Evolutionary conservation across 2,329 filamentous ascomycete genomes (phyloP), one percentile per base, ranked within the genome.

Genomic region (Phialophora expanda): DNA sequence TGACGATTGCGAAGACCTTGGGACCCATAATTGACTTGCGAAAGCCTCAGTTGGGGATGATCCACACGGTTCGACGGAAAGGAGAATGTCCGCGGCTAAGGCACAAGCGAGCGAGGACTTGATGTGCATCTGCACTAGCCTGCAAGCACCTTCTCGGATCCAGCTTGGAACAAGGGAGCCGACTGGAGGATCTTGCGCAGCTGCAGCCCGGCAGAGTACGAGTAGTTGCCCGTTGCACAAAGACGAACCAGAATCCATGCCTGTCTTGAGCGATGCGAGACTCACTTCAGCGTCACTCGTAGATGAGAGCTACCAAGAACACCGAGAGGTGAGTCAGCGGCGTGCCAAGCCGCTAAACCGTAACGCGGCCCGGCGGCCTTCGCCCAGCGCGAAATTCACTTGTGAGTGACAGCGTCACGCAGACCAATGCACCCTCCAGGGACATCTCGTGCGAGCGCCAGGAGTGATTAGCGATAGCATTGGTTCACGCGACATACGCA

Each of bases 311-410:
- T n/a, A 41, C 38, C 38, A 41, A 44, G 38, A 17, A 7, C 38
- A 44, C 38, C 38, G 2, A 44, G 38, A 44, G 48, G 26, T 51
- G 48, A 51, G 48, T 51, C 8, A 51, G 48, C 38, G 38, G 22
- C 0, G 17, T 28, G 58, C 58, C 58, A 61, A 61, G 58, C 58
- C 58, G 12, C 58, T n/a, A 53, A 9, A 2, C 22, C 48, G 28
- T 17, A 20, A 61, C 24, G n/a, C 24, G 20, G 30, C n/a, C 4
- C 20, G 17, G n/a, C 24, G 20, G 30, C n/a, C 4, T 30, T 34
- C 4, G 46, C 38, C 38, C 20, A 26, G 34, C 56, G 56, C n/a
- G 3, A 44, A 44, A 44, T 44, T 44, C 14, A 44, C 17, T n/a
- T 11, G 38, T 6, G 5, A 44, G 38, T 44, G 38, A 44, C 38